Conservation (phyloP, 352 stramenopile genomes). For the Phytopythium kandeliae region DNA sequence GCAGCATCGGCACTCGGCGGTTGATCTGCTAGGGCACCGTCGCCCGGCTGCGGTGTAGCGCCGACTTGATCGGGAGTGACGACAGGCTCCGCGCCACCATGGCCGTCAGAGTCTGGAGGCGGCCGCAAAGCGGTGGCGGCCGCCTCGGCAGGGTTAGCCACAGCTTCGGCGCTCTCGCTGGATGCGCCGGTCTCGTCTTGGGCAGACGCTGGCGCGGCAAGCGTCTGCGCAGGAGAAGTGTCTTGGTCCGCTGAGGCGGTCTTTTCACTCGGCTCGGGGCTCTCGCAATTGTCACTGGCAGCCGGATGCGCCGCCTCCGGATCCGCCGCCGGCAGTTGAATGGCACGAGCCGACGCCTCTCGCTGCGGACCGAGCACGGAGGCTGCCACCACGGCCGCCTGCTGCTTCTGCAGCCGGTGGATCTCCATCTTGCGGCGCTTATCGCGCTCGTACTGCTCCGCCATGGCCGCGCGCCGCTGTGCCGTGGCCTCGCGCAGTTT, state of each 20-base stretch:
- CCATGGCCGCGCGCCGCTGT: constrained; percentile 39
- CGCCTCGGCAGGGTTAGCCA: neutral
- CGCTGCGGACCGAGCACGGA: constrained; percentile 3
- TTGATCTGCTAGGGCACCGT: too few species aligned
- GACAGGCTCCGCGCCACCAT: neutral
- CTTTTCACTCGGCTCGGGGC: neutral
- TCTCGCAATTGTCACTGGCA: neutral
- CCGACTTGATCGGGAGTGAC: neutral
- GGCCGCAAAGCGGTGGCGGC: neutral
- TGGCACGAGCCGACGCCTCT: neutral
- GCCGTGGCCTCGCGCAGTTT: constrained; percentile 45
- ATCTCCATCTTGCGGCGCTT: constrained; percentile 60
- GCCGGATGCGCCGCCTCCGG: neutral
- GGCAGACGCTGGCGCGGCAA: neutral
- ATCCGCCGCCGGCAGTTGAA: too few species aligned
- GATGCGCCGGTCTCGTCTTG: neutral
- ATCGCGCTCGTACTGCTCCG: constrained; percentile 61
- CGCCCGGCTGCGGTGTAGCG: neutral
- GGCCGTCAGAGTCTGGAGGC: neutral
- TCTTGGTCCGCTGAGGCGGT: too few species aligned
- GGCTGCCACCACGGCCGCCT: constrained; percentile 18
- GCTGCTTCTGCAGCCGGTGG: constrained; percentile 54
- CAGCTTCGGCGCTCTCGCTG: neutral
- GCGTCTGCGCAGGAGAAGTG: neutral
- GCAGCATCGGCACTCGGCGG: too few species aligned